Base-by-base conservation (phyloP, 139 green algal genomes). In the Monoraphidium neglectum region DNA sequence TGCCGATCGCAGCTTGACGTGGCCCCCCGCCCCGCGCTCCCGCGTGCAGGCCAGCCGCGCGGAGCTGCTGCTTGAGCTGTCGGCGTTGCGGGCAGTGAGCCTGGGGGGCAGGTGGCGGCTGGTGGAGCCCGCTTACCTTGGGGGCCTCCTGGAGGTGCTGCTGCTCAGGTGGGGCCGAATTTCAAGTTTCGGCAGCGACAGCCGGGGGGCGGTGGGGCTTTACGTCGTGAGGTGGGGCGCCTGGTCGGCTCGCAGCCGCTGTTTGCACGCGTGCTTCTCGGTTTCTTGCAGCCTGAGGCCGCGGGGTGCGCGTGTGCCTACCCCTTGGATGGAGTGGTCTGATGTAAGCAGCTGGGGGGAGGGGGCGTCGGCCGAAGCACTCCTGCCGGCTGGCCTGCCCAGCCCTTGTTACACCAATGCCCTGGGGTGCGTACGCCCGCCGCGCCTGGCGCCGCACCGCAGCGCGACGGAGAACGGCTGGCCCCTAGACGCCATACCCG, bases 81-180 rank as follows among this genome's bases (percentile, higher is more conserved):
- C 0, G 0, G 69, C 72, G 5, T 63, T 85, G 38, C 33, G 70
- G n/a, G 83, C 87, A 13, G 40, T 93, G 53, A 60, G 77, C 70
- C 72, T 93, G 33, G 68, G 51, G 40, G 80, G 69, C 2, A 4
- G 56, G 28, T 84, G 87, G 87, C 51, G 86, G 56, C 16, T 59
- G 26, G 82, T 92, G 35, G 84, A 90, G 6, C 10, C 33, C 0
- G 57, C 6, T 13, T 86, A 90, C 76, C 78, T 90, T 56, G 82
- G 82, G 28, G 60, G 57, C 57, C 65, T 92, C 72, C 84, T 93
- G 64, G 78, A 92, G 76, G 57, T 90, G 73, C 51, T 90, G 51
- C 43, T 92, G 28, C 72, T 88, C n/a, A 81, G 60, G 83, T 87
- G 67, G 12, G 38, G n/a, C n/a, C n/a, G n/a, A n/a, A n/a, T n/a